Evolutionary conservation across 2,329 filamentous ascomycete genomes (phyloP).

Genomic region (Moelleriella libera): DNA sequence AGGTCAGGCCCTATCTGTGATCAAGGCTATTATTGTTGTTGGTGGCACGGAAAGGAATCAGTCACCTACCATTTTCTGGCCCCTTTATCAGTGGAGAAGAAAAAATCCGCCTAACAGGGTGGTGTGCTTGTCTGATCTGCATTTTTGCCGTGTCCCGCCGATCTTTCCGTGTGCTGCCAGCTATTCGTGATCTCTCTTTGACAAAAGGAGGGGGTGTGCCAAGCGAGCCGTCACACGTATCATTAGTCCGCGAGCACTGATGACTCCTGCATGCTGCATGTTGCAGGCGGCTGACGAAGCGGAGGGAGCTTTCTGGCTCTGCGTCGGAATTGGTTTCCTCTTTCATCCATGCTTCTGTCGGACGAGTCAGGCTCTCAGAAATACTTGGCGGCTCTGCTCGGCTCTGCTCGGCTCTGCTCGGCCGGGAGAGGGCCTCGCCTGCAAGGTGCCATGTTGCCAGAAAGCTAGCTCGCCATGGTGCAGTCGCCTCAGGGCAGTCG

Average conservation of each 20-base stretch:
- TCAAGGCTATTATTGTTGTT: not conserved
- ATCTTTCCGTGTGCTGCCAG: not conserved
- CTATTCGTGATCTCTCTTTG: not conserved
- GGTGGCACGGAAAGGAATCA: not conserved
- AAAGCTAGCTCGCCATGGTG: not conserved
- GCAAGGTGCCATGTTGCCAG: not conserved
- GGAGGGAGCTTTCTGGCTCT: not conserved
- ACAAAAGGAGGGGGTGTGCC: not conserved
- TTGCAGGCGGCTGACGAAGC: not conserved
- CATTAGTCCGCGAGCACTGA: not conserved
- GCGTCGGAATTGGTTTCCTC: not conserved
- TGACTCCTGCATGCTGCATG: not conserved
- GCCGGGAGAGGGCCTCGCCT: not conserved
- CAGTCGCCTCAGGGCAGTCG: not conserved
- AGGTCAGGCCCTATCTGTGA: not conserved
- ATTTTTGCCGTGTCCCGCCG: not conserved
- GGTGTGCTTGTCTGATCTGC: not conserved
- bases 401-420: not conserved
- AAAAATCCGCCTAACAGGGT: not conserved
- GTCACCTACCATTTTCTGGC: not conserved
- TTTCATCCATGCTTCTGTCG: not conserved
- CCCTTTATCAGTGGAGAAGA: not conserved
- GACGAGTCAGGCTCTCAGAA: not conserved
- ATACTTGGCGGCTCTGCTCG: not conserved
- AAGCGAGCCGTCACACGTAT: not conserved